Evolutionary conservation across 129 eudicot species (phyloP).

Genomic region (Lactuca saligna): DNA sequence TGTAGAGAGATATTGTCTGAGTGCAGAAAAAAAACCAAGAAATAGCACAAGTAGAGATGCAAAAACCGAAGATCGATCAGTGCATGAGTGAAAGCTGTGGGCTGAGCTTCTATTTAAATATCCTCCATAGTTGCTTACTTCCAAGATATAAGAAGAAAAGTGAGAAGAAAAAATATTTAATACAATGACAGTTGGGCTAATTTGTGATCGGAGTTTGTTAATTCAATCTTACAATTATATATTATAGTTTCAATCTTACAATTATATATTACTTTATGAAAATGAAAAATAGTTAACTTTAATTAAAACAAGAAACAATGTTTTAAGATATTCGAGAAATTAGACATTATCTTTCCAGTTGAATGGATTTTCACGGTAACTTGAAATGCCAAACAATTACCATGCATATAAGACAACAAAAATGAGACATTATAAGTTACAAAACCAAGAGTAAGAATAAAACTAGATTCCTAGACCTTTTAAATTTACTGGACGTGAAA

Average conservation of each 20-base stretch:
- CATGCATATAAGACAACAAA: too few species aligned
- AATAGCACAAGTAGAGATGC: conserved; percentile 1
- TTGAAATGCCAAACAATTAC: too few species aligned
- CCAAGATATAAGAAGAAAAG: background rate
- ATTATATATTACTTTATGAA: background rate
- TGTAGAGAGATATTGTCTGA: background rate
- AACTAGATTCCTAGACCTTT: too few species aligned
- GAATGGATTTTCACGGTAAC: too few species aligned
- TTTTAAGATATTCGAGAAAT: background rate
- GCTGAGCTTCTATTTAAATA: conserved; percentile 18
- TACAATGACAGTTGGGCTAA: background rate
- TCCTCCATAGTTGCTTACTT: conserved; percentile 4
- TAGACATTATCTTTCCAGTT: too few species aligned
- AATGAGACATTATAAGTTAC: too few species aligned
- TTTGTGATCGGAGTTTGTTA: background rate
- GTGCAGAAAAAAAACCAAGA: background rate
- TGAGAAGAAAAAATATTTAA: conserved; percentile 14
- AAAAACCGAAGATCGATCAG: background rate
- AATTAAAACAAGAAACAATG: background rate
- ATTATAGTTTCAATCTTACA: background rate
- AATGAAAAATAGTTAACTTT: background rate
- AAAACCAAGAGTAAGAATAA: too few species aligned
- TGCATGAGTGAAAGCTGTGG: conserved; percentile 21
- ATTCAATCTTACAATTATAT: background rate
- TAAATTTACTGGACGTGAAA: too few species aligned